Evolutionary conservation across 2,329 filamentous ascomycete species (phyloP).

Genomic region (Septoria petroselini): DNA sequence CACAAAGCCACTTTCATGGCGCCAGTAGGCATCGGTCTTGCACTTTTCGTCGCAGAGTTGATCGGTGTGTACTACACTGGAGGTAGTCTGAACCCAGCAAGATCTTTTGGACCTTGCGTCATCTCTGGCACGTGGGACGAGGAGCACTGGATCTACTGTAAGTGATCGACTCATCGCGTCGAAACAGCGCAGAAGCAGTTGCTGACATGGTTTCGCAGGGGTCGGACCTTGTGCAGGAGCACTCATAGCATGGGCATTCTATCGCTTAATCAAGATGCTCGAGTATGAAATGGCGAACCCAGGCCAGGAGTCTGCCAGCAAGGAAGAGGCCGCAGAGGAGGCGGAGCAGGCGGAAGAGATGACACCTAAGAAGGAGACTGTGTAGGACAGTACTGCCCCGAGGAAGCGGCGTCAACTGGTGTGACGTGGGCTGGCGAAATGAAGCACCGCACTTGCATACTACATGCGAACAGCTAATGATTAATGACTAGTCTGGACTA

Average conservation of each 20-base stretch:
- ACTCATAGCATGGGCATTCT: constrained; percentile 36
- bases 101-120: constrained; percentile 37
- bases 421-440: neutral
- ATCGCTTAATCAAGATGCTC: constrained; percentile 37
- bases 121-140: constrained; percentile 27
- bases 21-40: constrained; percentile 49
- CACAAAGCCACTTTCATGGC: constrained; percentile 47
- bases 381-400: neutral
- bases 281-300: constrained; percentile 39
- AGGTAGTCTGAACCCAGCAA: constrained; percentile 39
- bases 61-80: constrained; percentile 40
- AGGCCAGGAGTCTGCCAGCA: constrained; percentile 24
- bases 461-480: neutral
- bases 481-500: constrained; percentile 6
- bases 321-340: constrained; percentile 25
- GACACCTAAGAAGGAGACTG: constrained; percentile 25
- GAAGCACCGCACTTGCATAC: neutral
- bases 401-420: neutral
- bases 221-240: constrained; percentile 35
- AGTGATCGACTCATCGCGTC: neutral
- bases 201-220: constrained; percentile 26
- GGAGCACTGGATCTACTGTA: constrained; percentile 30
- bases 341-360: constrained; percentile 25
- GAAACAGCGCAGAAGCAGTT: neutral
- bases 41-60: constrained; percentile 49